A percentile compares a stretch with the other conserved stretches of the same genome.
Conservation (phyloP, 139 green algal genomes). For the Micromonas pusilla region DNA sequence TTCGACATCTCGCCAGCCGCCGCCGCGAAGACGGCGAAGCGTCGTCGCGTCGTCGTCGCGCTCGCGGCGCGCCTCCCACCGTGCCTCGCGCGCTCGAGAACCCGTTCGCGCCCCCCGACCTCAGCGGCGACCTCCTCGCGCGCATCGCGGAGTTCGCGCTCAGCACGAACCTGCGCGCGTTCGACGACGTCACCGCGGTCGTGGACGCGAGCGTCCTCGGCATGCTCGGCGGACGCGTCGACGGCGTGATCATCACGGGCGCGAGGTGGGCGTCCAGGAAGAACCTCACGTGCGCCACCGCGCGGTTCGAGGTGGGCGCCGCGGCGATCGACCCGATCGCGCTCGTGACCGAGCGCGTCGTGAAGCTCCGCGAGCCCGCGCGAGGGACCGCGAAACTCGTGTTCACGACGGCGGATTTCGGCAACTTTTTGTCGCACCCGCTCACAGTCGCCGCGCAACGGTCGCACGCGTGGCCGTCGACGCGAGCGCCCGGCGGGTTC, state of each 20-base stretch:
- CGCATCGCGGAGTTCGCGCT: no score
- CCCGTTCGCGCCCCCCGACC: no score
- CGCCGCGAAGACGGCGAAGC: no score
- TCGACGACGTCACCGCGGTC: neutral
- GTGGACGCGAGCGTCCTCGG: neutral
- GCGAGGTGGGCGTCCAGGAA: neutral
- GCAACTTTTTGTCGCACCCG: constrained; percentile 21
- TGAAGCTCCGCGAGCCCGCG: neutral
- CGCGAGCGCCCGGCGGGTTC: neutral
- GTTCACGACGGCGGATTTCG: neutral
- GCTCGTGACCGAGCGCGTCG: neutral
- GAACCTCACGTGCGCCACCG: neutral
- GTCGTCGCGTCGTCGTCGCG: no score
- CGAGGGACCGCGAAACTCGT: neutral
- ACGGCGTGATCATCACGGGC: neutral
- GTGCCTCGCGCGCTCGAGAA: no score
- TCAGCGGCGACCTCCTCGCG: no score
- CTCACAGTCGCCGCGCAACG: no score
- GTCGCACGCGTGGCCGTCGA: neutral
- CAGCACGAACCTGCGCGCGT: neutral
- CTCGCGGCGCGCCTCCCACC: no score
- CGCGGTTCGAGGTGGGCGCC: neutral
- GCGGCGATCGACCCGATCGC: neutral
- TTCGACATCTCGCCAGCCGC: no score
- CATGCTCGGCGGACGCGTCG: neutral